Conservation (phyloP, 768 basidiomycete species). For the Ramaria rubella region DNA sequence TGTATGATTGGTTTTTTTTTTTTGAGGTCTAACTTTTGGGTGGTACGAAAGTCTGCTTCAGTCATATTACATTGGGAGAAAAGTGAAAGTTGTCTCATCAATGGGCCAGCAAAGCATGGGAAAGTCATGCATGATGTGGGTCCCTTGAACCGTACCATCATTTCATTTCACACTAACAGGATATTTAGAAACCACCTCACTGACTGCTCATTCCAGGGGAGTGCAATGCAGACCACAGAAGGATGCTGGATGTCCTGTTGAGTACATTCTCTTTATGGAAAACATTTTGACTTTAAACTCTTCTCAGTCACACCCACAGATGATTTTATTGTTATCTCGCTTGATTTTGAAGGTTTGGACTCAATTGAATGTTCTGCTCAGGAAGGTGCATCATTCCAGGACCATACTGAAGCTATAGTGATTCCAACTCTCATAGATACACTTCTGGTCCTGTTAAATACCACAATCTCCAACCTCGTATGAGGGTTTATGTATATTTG, state of each 20-base stretch:
- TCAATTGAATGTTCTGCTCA: conserved; percentile 53
- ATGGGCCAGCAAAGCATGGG: conserved; percentile 38
- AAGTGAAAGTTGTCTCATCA: conserved; percentile 58
- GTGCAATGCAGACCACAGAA: conserved; percentile 58
- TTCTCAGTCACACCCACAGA: conserved; percentile 48
- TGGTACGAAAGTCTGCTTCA: conserved; percentile 3
- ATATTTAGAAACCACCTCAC: conserved; percentile 41
- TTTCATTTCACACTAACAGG: not conserved
- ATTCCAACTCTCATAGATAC: conserved; percentile 33
- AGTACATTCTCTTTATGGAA: not conserved
- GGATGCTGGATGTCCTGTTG: conserved; percentile 16
- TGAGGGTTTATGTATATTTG: too few relatives aligned
- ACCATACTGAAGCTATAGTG: not conserved
- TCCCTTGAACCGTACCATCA: not conserved
- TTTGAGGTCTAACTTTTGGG: not conserved
- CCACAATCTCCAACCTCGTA: conserved; percentile 58
- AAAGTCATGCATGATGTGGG: conserved; percentile 10
- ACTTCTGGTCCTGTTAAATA: conserved; percentile 56
- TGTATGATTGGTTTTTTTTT: not conserved
- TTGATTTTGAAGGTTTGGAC: conserved; percentile 54
- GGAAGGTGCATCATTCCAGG: conserved; percentile 25
- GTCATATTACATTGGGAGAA: conserved; percentile 23
- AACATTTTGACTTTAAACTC: not conserved
- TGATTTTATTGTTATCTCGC: conserved; percentile 46
- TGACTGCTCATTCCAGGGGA: conserved; percentile 61